Percentiles rank a stretch among this genome's conserved stretches.
Evolutionary conservation across 106 monocot species (phyloP).

Genomic region (Posidonia australis): DNA sequence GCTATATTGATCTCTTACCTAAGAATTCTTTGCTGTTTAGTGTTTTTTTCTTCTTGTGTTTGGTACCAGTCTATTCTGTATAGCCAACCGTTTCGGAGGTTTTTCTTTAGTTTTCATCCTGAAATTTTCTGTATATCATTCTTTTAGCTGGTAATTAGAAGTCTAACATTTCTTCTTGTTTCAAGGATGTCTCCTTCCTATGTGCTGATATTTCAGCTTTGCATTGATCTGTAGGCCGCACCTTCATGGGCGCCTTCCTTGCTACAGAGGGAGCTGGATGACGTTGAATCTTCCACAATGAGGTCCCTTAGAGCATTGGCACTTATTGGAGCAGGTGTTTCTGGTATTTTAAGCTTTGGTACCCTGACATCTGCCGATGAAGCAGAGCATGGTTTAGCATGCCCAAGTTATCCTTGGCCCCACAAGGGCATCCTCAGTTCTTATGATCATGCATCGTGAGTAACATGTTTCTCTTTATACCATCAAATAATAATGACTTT

Average conservation of each 20-base stretch:
- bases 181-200: too few species aligned
- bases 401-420: slow-evolving; percentile 90
- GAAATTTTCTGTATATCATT: too few species aligned
- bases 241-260: slow-evolving; percentile 30
- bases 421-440: slow-evolving; percentile 89
- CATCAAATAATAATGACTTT: too few species aligned
- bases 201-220: background rate
- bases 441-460: slow-evolving; percentile 97
- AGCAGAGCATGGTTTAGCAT: slow-evolving; percentile 76
- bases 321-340: slow-evolving; percentile 47
- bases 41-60: too few species aligned
- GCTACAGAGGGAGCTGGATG: slow-evolving; percentile 33
- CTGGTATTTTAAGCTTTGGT: slow-evolving; percentile 50
- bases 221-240: slow-evolving; percentile 15
- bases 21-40: too few species aligned
- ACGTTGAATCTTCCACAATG: slow-evolving; percentile 29
- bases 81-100: too few species aligned
- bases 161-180: background rate
- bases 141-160: background rate
- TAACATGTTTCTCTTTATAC: too few species aligned
- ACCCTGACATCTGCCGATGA: slow-evolving; percentile 52
- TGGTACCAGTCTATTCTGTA: too few species aligned
- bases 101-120: too few species aligned
- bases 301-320: slow-evolving; percentile 56
- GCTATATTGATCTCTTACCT: too few species aligned